Evolutionary conservation across 2,329 filamentous ascomycete genomes (phyloP).

Genomic region (Xylaria arbuscula): DNA sequence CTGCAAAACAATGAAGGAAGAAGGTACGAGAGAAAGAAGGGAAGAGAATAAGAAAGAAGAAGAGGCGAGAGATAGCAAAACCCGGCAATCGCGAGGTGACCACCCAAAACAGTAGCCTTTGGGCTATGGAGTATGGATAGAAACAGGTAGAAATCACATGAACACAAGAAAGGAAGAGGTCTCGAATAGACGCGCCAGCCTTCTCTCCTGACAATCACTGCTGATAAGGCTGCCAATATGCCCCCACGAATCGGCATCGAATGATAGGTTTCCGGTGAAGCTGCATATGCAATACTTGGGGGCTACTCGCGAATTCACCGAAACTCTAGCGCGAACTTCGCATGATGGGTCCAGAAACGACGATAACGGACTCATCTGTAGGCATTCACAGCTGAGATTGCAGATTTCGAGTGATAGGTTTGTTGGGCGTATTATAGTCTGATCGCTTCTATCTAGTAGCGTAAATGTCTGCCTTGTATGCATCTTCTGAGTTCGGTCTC

Average conservation of each 20-base stretch:
- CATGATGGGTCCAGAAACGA: background rate
- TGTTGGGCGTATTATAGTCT: too few species aligned
- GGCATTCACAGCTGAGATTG: too few species aligned
- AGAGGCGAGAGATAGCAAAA: background rate
- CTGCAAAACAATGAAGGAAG: background rate
- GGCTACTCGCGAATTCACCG: conserved; percentile 2
- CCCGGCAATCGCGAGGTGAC: background rate
- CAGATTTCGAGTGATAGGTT: background rate
- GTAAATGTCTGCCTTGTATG: background rate
- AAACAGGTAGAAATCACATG: background rate
- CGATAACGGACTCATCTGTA: too few species aligned
- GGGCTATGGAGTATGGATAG: background rate
- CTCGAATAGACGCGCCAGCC: background rate
- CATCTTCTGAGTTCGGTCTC: background rate
- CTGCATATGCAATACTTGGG: background rate
- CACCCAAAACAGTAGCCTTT: background rate
- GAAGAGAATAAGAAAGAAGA: background rate
- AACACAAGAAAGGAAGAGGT: background rate
- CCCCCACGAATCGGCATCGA: background rate
- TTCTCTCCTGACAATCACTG: background rate
- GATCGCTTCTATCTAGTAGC: background rate
- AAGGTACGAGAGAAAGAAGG: background rate
- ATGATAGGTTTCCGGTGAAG: background rate
- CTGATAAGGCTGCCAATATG: background rate
- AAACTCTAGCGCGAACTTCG: background rate